Conservation (phyloP, 495 filamentous ascomycete genomes). For the Talaromyces stipitatus region DNA sequence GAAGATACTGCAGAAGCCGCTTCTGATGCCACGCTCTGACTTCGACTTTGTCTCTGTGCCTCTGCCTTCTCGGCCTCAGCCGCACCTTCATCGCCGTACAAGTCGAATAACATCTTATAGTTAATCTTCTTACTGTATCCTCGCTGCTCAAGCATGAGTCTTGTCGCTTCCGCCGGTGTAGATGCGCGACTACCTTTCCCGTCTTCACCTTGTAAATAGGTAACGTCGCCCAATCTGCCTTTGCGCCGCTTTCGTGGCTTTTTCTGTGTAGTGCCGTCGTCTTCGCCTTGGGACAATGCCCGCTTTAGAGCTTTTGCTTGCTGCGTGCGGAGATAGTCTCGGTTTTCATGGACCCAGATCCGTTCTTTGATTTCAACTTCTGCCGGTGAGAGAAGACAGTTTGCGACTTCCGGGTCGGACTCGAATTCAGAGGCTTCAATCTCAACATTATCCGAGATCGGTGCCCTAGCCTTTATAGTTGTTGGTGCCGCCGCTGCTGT, state of each 20-base stretch:
- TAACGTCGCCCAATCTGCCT: constrained; percentile 43
- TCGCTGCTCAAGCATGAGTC: constrained; percentile 63
- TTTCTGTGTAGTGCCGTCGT: constrained; percentile 15
- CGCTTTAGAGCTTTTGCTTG: constrained; percentile 67
- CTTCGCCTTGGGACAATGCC: constrained; percentile 47
- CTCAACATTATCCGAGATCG: constrained; percentile 39
- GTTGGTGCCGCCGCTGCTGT: background rate
- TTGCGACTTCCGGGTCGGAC: constrained; percentile 66
- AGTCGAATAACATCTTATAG: constrained; percentile 56
- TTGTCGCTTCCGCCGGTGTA: constrained; percentile 64
- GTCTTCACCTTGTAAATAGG: constrained; percentile 37
- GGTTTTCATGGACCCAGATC: constrained; percentile 91
- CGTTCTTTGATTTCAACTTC: constrained; percentile 74
- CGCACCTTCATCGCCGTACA: constrained; percentile 29
- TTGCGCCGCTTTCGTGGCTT: constrained; percentile 40
- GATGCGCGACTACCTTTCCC: constrained; percentile 31
- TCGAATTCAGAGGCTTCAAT: constrained; percentile 73
- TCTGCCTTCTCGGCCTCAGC: constrained; percentile 23
- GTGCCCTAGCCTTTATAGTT: constrained; percentile 10
- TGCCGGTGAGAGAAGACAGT: constrained; percentile 60
- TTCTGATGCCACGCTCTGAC: constrained; percentile 25
- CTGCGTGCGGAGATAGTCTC: constrained; percentile 76
- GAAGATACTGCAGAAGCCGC: background rate
- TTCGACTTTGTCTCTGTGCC: constrained; percentile 15
- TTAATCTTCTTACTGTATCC: constrained; percentile 77